A percentile compares a stretch with the other conserved stretches of the same genome.
phyloP scores from a whole-genome alignment of 441 rosid species.

The Bocquillonia castaneifolia region DNA sequence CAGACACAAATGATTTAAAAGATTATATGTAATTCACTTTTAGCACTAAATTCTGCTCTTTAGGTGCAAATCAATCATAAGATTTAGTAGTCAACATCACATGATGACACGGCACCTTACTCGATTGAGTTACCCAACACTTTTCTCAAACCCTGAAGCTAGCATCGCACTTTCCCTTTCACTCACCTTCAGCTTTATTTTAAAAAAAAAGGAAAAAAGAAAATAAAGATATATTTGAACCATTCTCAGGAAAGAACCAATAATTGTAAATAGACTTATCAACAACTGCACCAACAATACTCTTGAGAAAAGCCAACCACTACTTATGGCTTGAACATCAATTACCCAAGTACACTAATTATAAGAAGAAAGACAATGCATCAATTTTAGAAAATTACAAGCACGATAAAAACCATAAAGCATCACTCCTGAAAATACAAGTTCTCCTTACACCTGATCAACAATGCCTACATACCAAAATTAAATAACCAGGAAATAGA shows the following conservation, averaged over 20 bases:
- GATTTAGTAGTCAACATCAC: constrained; percentile 20
- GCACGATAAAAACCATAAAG: constrained; percentile 1
- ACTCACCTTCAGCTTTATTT: constrained; percentile 7
- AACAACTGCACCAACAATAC: constrained; percentile 30
- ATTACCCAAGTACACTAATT: constrained; percentile 19
- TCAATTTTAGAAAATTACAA: constrained; percentile 15
- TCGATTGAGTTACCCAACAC: constrained; percentile 17
- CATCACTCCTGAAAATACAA: constrained; percentile 3
- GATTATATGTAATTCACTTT: constrained; percentile 10
- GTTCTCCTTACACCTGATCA: not conserved
- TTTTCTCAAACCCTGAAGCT: constrained; percentile 17
- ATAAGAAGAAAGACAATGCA: constrained; percentile 4
- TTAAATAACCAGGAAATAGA: not conserved
- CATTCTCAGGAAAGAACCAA: constrained; percentile 25
- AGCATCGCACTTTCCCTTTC: not conserved
- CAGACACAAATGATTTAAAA: not conserved
- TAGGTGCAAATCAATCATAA: constrained; percentile 26
- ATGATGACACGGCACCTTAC: constrained; percentile 22
- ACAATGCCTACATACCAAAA: not conserved
- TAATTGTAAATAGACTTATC: constrained; percentile 29
- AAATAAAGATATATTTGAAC: constrained; percentile 10
- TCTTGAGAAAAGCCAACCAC: constrained; percentile 27
- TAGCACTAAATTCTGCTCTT: constrained; percentile 3
- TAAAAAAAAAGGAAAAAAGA: not conserved
- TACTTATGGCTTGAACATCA: constrained; percentile 19